Evolutionary conservation across 176 grass and related monocot genomes (phyloP).

Genomic region (Miscanthus lutarioriparius): DNA sequence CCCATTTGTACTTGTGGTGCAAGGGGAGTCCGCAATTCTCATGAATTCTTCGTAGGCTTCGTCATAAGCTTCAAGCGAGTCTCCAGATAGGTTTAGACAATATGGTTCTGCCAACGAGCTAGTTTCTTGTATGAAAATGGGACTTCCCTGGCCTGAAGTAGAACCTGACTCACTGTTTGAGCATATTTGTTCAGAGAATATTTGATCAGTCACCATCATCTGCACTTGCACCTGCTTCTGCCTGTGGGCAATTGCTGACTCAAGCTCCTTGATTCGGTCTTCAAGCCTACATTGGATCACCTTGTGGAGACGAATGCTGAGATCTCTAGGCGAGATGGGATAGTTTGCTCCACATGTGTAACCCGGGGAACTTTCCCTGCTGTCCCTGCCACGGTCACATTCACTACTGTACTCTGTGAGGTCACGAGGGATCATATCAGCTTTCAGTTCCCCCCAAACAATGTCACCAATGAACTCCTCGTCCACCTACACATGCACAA

Average conservation of each 20-base stretch:
- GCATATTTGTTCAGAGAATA: constrained; percentile 56
- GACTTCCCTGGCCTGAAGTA: constrained; percentile 64
- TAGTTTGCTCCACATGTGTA: constrained; percentile 50
- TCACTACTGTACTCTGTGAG: constrained; percentile 43
- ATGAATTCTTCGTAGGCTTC: constrained; percentile 92
- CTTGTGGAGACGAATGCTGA: constrained; percentile 81
- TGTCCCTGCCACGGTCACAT: constrained; percentile 49
- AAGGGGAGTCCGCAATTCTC: constrained; percentile 45
- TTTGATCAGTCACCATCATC: constrained; percentile 39
- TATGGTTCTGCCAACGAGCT: constrained; percentile 51
- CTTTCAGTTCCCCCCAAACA: constrained; percentile 75
- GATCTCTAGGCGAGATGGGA: constrained; percentile 71
- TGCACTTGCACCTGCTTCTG: constrained; percentile 58
- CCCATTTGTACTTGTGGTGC: constrained; percentile 42
- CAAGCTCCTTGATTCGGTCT: constrained; percentile 82
- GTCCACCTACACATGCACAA: constrained; percentile 49
- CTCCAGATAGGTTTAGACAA: constrained; percentile 76
- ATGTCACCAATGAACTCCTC: constrained; percentile 67
- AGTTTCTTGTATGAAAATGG: constrained; percentile 42
- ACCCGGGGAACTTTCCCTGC: constrained; percentile 51
- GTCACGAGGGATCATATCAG: constrained; percentile 40
- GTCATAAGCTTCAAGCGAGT: constrained; percentile 74
- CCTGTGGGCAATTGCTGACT: constrained; percentile 59
- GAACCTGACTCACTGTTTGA: constrained; percentile 81
- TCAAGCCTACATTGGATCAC: constrained; percentile 74